Evolutionary conservation across 306 rosid species (phyloP), one percentile per base, ranked within the genome.

Genomic region (Trichosanthes truncata): DNA sequence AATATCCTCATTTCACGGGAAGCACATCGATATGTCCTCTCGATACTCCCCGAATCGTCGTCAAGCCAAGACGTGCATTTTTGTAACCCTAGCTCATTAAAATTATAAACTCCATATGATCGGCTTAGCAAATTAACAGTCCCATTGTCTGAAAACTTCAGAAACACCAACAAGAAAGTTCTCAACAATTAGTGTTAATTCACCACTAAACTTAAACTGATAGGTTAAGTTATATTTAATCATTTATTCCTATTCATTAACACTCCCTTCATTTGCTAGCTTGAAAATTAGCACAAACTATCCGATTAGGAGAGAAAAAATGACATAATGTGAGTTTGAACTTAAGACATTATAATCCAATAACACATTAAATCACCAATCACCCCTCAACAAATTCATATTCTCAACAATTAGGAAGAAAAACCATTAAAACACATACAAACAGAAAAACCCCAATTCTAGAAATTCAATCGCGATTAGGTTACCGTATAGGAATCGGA

Each of bases 31-130:
- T 91, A 91, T 4, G 94, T 93, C 84, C 88, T 92, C 75, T 93
- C 97, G 46, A 85, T 82, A 9, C 76, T 80, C 60, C 87, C 87
- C 15, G 41, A 60, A 63, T 83, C 91, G 67, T 87, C 84, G 31
- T 83, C 85, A 14, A 90, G 75, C 80, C 80, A 83, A 38, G 98
- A 86, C 14, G 97, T 82, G 80, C 93, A 91, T 80, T 95, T 95
- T 75, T 95, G 98, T 86, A 95, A 85, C 20, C 98, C 98, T 8
- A 91, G 90, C 85, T 93, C 98, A 45, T 95, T 95, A 79, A 95
- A 84, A 67, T 95, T 95, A 79, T 95, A 95, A 77, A 95, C 91
- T 23, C 98, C 98, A 82, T 90, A 91, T 46, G 97, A 93, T 86
- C 90, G 84, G 84, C 97, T 95, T 86, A 95, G 85, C 82, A 95